Evolutionary conservation across 2,329 filamentous ascomycete genomes (phyloP).

Genomic region (Fusarium hostae): DNA sequence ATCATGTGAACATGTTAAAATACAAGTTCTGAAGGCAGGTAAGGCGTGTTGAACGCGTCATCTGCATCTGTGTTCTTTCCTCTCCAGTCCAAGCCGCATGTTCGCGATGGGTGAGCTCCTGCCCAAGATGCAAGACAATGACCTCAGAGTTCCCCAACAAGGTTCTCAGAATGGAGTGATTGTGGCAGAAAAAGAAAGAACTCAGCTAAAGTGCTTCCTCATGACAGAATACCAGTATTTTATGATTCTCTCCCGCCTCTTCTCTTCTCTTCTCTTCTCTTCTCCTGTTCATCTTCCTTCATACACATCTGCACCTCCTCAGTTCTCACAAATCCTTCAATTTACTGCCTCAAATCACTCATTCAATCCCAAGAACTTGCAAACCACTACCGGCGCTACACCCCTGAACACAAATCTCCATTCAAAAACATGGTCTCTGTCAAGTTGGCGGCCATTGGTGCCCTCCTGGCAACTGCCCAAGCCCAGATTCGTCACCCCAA

Average conservation of each 20-base stretch:
- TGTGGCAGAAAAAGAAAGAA: not conserved
- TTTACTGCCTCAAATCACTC: not conserved
- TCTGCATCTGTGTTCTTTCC: not conserved
- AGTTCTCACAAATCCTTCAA: not conserved
- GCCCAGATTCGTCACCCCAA: slow-evolving; percentile 45
- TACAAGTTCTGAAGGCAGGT: not conserved
- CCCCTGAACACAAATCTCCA: not conserved
- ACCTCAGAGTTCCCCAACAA: slow-evolving; percentile 2
- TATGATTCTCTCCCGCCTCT: not conserved
- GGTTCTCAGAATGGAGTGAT: not conserved
- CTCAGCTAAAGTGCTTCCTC: not conserved
- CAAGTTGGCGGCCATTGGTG: slow-evolving; percentile 42
- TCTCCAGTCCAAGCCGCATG: not conserved
- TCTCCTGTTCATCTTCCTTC: slow-evolving; percentile 1
- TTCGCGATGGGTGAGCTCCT: not conserved
- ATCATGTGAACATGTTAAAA: not conserved
- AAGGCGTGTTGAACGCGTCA: not conserved
- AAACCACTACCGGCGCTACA: not conserved
- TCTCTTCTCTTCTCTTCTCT: not conserved
- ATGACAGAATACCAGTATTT: not conserved
- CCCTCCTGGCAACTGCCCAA: slow-evolving; percentile 34
- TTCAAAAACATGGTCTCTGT: slow-evolving; percentile 37
- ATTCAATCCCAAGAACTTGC: not conserved
- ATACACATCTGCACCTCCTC: slow-evolving; percentile 2
- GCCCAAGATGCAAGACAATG: not conserved